Percentiles rank a stretch among this genome's conserved stretches.
These are phyloP conservation scores for Coprinopsis cinerea DNA, from an alignment of 768 basidiomycete genomes.

Conservation along the genomic window DNA sequence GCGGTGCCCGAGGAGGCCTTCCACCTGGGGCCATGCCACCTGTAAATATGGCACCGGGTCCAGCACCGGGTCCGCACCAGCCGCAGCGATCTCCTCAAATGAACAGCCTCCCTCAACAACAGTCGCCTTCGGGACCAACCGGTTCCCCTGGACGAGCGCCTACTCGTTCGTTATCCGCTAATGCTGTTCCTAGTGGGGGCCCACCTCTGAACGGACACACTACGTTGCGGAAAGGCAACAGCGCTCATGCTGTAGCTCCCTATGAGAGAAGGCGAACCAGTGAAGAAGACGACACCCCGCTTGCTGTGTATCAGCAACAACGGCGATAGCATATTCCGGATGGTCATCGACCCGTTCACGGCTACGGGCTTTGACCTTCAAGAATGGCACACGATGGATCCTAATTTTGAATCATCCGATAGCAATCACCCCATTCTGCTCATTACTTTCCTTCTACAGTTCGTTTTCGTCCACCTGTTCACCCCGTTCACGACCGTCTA, in stretches of 20 bases:
- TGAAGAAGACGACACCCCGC: slow-evolving; percentile 77
- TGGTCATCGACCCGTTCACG: neutral
- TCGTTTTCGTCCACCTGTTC: too few species aligned
- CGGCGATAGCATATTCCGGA: slow-evolving; percentile 35
- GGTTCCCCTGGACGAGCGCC: slow-evolving; percentile 24
- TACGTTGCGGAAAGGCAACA: slow-evolving; percentile 61
- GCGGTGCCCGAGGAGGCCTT: slow-evolving; percentile 30
- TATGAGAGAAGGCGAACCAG: slow-evolving; percentile 26
- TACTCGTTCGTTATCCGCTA: slow-evolving; percentile 69
- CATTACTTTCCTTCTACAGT: too few species aligned
- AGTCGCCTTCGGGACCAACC: slow-evolving; percentile 26
- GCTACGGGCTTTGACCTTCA: too few species aligned
- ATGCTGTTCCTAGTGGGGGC: slow-evolving; percentile 30
- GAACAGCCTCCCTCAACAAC: slow-evolving; percentile 19
- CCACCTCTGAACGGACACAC: slow-evolving; percentile 44
- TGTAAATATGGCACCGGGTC: slow-evolving; percentile 30
- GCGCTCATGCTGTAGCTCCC: slow-evolving; percentile 53
- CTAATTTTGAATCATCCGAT: too few species aligned
- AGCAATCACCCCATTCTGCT: too few species aligned
- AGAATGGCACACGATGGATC: too few species aligned
- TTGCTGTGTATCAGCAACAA: slow-evolving; percentile 76
- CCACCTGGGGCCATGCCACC: slow-evolving; percentile 63
- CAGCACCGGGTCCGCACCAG: slow-evolving; percentile 14
- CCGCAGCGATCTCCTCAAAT: slow-evolving; percentile 1
- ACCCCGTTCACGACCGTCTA: neutral